Conservation (phyloP, 306 rosid genomes). For the Myrica gale region DNA sequence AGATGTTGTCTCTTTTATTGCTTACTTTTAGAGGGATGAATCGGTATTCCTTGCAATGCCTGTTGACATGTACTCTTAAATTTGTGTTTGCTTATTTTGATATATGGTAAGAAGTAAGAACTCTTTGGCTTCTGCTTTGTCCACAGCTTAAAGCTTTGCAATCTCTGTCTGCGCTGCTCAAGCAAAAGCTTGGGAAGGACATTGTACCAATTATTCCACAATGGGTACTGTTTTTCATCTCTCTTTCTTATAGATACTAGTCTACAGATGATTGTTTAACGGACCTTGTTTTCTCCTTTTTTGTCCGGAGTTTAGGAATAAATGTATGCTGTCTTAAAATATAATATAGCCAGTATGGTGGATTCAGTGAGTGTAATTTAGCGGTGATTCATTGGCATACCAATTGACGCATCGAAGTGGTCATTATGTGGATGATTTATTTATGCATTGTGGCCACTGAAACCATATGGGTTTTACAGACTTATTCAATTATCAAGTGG, state of each 20-base stretch:
- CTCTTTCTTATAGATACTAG: conserved; percentile 1
- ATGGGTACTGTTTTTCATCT: conserved; percentile 60
- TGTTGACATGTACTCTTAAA: background rate
- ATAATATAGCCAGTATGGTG: background rate
- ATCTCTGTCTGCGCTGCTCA: conserved; percentile 61
- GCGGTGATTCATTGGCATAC: background rate
- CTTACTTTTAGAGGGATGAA: background rate
- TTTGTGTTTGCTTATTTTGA: background rate
- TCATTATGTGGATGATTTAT: background rate
- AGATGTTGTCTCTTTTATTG: background rate
- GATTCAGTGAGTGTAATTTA: background rate
- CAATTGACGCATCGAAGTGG: background rate
- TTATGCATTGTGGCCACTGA: background rate
- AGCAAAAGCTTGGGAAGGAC: conserved; percentile 71
- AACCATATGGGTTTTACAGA: background rate
- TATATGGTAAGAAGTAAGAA: conserved; percentile 21
- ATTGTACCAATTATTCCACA: conserved; percentile 68
- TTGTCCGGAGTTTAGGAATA: background rate
- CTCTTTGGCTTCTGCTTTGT: conserved; percentile 22
- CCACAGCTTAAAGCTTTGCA: conserved; percentile 88
- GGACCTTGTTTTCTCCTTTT: background rate
- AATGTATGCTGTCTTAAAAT: background rate
- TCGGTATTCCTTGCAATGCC: background rate
- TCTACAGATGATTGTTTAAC: background rate
- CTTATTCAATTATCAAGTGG: background rate